Evolutionary conservation across 768 basidiomycete genomes (phyloP), one percentile per base, ranked within the genome.

Genomic region (Trametes coccinea): DNA sequence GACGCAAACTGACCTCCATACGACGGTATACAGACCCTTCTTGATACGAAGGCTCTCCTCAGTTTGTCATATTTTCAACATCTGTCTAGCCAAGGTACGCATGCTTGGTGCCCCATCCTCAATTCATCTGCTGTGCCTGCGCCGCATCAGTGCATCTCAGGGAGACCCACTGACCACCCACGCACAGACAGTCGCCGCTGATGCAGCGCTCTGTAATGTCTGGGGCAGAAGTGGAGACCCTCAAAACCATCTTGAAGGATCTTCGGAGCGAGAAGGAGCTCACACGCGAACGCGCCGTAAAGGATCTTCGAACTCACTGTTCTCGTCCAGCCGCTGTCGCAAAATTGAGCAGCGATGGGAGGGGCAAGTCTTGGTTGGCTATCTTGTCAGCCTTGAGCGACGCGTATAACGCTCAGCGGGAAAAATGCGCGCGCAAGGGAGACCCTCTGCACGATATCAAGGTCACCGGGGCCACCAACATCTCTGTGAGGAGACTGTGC

Each of bases 311-410:
- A 50, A 74, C 74, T 5, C 68, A 76, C 41, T 90, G 91, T 65
- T 72, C 80, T 13, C 76, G 77, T 62, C 77, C 83, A 63, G 72
- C 75, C 58, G 78, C 79, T 11, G 75, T 84, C 27, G 69, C 72
- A n/a, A 68, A 68, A 47, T 76, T 80, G 55, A 82, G 79, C 56
- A 75, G 78, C 9, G 54, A 63, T 62, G 70, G 79, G 50, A 71
- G 76, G 34, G 68, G 69, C 33, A 58, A 75, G 45, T 70, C 73
- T 48, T 95, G 91, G 90, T 74, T 87, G 27, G 75, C 79, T 7
- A 76, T 94, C 7, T 92, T 88, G 68, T 84, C 92, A 66, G 84
- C 84, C 14, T 75, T 97, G 6, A 95, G 94, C 70, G 75, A 77
- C 9, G 76, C 83, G 2, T 86, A 95, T 48, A 68, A 76, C 22